Percentiles rank a stretch among this genome's conserved stretches.
These are phyloP conservation scores for Dichotomopilus funicola DNA, from an alignment of 2,329 filamentous ascomycete genomes.

Conservation along the genomic window DNA sequence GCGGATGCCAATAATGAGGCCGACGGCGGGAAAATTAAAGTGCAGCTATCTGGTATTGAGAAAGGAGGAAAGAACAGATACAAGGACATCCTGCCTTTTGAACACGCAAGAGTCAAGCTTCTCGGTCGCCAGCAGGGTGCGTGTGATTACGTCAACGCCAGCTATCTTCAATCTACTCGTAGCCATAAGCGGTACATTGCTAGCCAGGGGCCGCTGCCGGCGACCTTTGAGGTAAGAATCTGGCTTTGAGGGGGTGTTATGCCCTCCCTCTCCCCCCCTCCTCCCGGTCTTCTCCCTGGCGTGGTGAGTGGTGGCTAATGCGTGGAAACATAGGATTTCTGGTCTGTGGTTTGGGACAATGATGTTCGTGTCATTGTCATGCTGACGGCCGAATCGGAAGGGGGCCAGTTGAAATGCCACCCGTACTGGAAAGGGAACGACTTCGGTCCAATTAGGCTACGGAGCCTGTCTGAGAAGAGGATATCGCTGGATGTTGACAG, in stretches of 20 bases:
- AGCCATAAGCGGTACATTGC: slow-evolving; percentile 94
- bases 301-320: slow-evolving; percentile 25
- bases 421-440: slow-evolving; percentile 80
- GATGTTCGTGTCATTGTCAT: slow-evolving; percentile 93
- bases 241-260: too few species aligned
- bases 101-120: slow-evolving; percentile 82
- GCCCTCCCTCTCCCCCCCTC: too few species aligned
- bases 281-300: not conserved
- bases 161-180: slow-evolving; percentile 69
- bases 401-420: slow-evolving; percentile 90
- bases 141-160: slow-evolving; percentile 96
- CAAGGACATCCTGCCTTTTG: slow-evolving; percentile 95
- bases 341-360: slow-evolving; percentile 96
- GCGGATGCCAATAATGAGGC: slow-evolving; percentile 27
- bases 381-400: slow-evolving; percentile 90
- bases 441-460: slow-evolving; percentile 72
- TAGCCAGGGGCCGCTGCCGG: slow-evolving; percentile 85
- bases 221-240: slow-evolving; percentile 73
- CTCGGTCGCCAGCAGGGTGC: slow-evolving; percentile 57
- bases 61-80: slow-evolving; percentile 95
- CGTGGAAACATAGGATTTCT: slow-evolving; percentile 66
- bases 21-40: slow-evolving; percentile 27
- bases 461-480: slow-evolving; percentile 72
- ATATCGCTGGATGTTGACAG: slow-evolving; percentile 67
- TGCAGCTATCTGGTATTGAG: slow-evolving; percentile 86